A percentile compares a stretch with the other conserved stretches of the same genome.
Conservation (phyloP, 345 rosid genomes). For the Eutrema yunnanense region DNA sequence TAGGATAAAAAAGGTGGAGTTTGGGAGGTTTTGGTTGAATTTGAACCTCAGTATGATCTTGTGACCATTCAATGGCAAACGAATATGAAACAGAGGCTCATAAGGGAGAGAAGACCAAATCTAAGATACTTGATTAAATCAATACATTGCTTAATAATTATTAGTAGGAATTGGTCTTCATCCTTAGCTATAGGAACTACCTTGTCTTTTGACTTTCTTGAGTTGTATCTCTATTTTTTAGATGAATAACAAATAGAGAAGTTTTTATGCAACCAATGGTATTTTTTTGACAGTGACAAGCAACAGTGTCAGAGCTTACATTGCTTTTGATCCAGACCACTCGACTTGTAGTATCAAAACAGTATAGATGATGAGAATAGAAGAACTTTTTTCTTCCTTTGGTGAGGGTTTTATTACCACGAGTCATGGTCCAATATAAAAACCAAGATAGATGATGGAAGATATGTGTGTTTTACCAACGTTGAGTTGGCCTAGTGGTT, state of each 20-base stretch:
- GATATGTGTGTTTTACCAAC: neutral
- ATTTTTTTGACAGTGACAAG: neutral
- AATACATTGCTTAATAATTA: neutral
- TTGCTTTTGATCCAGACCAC: neutral
- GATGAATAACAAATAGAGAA: neutral
- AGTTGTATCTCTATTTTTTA: too few relatives aligned
- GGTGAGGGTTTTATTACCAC: neutral
- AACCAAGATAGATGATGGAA: neutral
- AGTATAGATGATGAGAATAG: neutral
- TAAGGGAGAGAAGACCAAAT: too few relatives aligned
- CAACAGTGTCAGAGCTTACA: neutral
- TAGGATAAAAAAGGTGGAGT: neutral
- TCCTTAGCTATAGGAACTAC: too few relatives aligned
- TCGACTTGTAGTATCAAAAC: neutral
- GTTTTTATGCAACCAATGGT: neutral
- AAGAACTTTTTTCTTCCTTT: too few relatives aligned
- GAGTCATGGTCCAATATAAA: neutral
- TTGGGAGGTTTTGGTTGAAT: neutral
- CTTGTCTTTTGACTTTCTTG: too few relatives aligned
- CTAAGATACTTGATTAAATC: neutral
- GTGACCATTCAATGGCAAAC: neutral
- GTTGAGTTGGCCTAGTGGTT: too few relatives aligned
- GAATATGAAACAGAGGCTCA: neutral
- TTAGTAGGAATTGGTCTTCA: neutral
- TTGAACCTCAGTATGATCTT: neutral